Evolutionary conservation across 371 early-diverging fungal genomes (phyloP).

Genomic region (Mortierella sp.): DNA sequence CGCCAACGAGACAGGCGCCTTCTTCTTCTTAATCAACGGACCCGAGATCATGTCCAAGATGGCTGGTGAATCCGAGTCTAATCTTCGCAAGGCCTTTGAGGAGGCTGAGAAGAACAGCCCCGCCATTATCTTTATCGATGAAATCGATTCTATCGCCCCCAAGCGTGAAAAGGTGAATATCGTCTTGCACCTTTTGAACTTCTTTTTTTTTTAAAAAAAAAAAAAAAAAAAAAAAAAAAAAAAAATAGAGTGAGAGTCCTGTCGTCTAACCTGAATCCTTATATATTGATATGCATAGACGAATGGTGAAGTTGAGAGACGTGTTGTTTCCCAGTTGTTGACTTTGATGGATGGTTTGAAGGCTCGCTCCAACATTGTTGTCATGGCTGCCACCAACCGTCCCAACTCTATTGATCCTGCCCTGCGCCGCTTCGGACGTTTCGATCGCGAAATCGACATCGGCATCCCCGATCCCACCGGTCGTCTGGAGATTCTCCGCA

Average conservation of each 20-base stretch:
- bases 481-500: slow-evolving; percentile 98
- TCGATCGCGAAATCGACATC: slow-evolving; percentile 99
- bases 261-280: neutral
- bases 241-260: too few relatives aligned
- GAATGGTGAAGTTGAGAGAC: slow-evolving; percentile 99
- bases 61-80: slow-evolving; percentile 99
- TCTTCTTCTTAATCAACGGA: slow-evolving; percentile 98
- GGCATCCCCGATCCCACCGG: slow-evolving; percentile 99
- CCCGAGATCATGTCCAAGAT: slow-evolving; percentile 99
- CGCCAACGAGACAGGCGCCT: slow-evolving; percentile 81
- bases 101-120: slow-evolving; percentile 99
- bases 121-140: slow-evolving; percentile 98
- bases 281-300: slow-evolving; percentile 63
- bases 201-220: neutral
- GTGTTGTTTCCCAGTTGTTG: slow-evolving; percentile 99
- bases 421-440: slow-evolving; percentile 99
- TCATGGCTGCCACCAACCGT: slow-evolving; percentile 98
- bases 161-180: slow-evolving; percentile 97
- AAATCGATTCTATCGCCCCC: slow-evolving; percentile 98
- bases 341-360: slow-evolving; percentile 99
- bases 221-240: too few relatives aligned
- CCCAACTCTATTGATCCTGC: slow-evolving; percentile 99
- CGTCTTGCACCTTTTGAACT: neutral
- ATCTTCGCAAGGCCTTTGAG: slow-evolving; percentile 98
- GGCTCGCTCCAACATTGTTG: slow-evolving; percentile 97